Conservation (phyloP, 768 basidiomycete genomes). For the Collybia mongolica region DNA sequence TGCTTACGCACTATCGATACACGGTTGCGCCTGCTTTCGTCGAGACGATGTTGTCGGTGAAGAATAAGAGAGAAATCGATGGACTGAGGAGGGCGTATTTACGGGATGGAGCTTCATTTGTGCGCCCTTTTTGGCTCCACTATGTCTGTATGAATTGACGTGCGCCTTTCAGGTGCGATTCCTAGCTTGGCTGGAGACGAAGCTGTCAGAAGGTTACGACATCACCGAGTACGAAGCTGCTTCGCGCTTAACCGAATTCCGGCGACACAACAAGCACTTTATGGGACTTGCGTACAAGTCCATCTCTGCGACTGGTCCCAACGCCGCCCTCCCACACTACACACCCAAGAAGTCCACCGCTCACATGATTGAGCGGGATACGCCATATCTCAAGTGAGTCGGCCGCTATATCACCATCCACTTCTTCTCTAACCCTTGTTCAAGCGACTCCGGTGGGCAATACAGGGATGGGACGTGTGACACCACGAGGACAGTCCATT, state of each 20-base stretch:
- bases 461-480: constrained; percentile 90
- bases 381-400: constrained; percentile 87
- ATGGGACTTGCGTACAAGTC: constrained; percentile 88
- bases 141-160: constrained; percentile 7
- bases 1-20: constrained; percentile 81
- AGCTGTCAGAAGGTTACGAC: constrained; percentile 71
- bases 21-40: constrained; percentile 70
- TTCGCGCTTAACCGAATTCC: constrained; percentile 75
- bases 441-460: constrained; percentile 89
- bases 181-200: constrained; percentile 89
- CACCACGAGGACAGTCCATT: constrained; percentile 80
- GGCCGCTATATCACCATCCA: constrained; percentile 9
- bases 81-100: constrained; percentile 84
- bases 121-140: constrained; percentile 35
- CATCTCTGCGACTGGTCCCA: constrained; percentile 86
- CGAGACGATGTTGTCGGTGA: constrained; percentile 80
- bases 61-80: constrained; percentile 84
- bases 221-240: constrained; percentile 94
- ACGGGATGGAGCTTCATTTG: constrained; percentile 85
- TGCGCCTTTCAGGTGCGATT: constrained; percentile 55
- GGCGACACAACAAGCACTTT: constrained; percentile 68
- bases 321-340: constrained; percentile 96
- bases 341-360: constrained; percentile 68
- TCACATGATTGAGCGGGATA: constrained; percentile 70
- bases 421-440: constrained; percentile 10